Evolutionary conservation across 768 basidiomycete species (phyloP), one percentile per base, ranked within the genome.

Genomic region (Gyrodon lividus): DNA sequence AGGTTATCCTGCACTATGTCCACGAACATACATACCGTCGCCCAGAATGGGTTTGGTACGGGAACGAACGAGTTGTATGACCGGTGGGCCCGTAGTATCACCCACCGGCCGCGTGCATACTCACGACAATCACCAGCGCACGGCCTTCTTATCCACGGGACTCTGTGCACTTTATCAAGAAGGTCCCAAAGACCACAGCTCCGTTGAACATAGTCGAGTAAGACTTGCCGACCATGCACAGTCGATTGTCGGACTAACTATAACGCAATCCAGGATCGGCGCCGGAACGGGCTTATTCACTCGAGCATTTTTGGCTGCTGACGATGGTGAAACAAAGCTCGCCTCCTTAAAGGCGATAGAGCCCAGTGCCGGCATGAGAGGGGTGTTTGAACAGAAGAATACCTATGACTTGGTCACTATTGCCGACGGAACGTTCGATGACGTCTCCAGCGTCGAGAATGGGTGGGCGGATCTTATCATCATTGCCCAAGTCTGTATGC

Each of bases 261-360:
- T 48, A 56, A 40, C 46, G 48, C 57, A 44, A 54, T 42, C 49
- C 57, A 92, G 89, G 63, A 78, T 91, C 28, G 93, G 92, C 10
- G 73, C 87, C 5, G 93, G 93, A 22, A 94, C 92, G 2, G 93
- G 93, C 13, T 83, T 97, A 48, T 96, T 94, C 68, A 91, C 92
- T 10, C 82, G 91, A 9, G 86, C 91, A 3, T 68, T 96, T 20
- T 73, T 95, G 35, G 78, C 80, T 6, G 79, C 89, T 65, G 73
- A 76, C 16, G 77, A 74, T 34, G 84, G 79, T 79, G 59, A 77
- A 16, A 62, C 67, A 38, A 65, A 63, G 50, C 73, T 93, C 43
- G 72, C 71, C 24, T 67, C 76, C 41, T 66, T 95, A 16, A 75
- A 75, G 45, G 90, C 89, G 4, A 62, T 94, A 28, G 95, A 98